Evolutionary conservation across 169 alveolate genomes (phyloP).

Genomic region (Plasmodium knowlesi): DNA sequence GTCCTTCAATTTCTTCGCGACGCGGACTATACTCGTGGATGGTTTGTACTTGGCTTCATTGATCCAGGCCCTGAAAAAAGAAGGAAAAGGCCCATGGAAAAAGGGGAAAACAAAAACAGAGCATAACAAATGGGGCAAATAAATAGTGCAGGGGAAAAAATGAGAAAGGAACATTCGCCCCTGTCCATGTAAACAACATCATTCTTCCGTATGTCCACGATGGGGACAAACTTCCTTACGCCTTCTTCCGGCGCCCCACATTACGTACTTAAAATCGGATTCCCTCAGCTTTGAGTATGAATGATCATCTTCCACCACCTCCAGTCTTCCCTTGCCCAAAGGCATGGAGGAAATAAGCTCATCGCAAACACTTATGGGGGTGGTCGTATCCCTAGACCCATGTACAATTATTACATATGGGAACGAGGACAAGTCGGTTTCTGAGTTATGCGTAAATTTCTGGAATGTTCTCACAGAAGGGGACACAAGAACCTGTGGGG

Average conservation of each 20-base stretch:
- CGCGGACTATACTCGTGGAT: conserved; percentile 42
- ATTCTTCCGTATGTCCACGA: background rate
- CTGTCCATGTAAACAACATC: background rate
- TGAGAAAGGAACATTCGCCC: background rate
- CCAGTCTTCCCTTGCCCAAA: conserved; percentile 68
- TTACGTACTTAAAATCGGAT: conserved; percentile 61
- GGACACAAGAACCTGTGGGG: conserved; percentile 57
- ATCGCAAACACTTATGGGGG: conserved; percentile 32
- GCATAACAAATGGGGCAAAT: background rate
- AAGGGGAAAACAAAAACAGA: background rate
- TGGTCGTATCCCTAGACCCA: conserved; percentile 61
- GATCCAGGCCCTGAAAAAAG: conserved; percentile 50
- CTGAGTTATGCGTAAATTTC: conserved; percentile 67
- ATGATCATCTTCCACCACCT: conserved; percentile 62
- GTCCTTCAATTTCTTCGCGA: conserved; percentile 55
- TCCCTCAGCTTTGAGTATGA: conserved; percentile 65
- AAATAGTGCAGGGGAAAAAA: background rate
- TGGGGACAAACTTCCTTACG: background rate
- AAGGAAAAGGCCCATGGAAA: background rate
- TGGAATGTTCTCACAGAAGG: conserved; percentile 74
- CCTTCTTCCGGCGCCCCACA: background rate
- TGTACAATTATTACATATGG: conserved; percentile 73
- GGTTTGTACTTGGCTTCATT: conserved; percentile 67
- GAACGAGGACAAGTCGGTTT: conserved; percentile 45
- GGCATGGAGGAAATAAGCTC: conserved; percentile 50